Base-by-base conservation (phyloP, 345 rosid species). In the Excoecaria cochinchinensis region DNA sequence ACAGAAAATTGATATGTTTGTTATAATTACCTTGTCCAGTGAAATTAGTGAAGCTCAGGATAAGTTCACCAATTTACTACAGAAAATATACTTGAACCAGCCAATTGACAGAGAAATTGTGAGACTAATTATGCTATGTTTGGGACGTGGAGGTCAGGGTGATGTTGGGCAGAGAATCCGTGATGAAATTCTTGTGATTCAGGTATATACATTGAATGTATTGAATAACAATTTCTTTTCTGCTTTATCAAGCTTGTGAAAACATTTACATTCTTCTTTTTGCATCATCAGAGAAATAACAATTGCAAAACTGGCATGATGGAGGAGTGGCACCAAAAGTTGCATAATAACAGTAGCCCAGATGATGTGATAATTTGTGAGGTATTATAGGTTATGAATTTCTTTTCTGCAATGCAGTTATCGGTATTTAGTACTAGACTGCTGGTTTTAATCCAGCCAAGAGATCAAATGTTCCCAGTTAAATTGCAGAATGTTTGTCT, bases 301-400 rank as follows among this genome's bases (percentile, higher is more conserved):
- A 80, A 66, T 51, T 82, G 86, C 85, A 80, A 80, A 76, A 55
- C 73, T 71, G 88, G 82, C 69, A 85, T 82, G 86, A 85, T 85
- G 84, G 88, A 85, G 78, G 88, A 85, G 73, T 81, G 86, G 88
- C 88, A 85, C 79, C 86, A 85, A 75, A 83, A 85, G 78, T 74
- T 85, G 82, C 86, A 85, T 66, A 85, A 85, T 50, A 83, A 83
- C 71, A 85, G 77, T 60, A 83, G 86, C 83, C 82, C 85, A 21
- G 88, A 81, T 85, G 88, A 85, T 67, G 77, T 85, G 21, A 74
- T 83, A 65, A 85, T 85, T 77, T 81, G 88, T 72, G 80, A 85
- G 88, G 88, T 85, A 81, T 77, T 40, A 44, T 75, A 9, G 66
- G 67, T 44, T 67, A 69, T 31, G n/a, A 44, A 61, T 36, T 58